Evolutionary conservation across 2,329 filamentous ascomycete species (phyloP).

Genomic region (Aspergillus spinulosporus): DNA sequence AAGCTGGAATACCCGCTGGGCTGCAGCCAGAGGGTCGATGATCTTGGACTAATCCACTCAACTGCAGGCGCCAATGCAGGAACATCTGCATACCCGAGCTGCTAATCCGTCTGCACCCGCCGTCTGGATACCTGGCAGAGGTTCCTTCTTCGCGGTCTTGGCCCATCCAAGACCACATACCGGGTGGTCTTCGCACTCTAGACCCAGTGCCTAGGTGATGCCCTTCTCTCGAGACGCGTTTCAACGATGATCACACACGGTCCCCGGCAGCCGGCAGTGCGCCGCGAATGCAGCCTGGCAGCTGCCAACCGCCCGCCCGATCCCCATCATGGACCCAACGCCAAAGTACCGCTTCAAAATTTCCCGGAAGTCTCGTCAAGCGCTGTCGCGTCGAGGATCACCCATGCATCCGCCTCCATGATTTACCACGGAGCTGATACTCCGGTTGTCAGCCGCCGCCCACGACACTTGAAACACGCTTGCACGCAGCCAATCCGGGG

Average conservation of each 20-base stretch:
- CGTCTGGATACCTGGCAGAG: neutral
- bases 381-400: constrained; percentile 1
- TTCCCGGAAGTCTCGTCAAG: constrained; percentile 5
- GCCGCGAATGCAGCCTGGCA: neutral
- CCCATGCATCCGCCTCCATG: neutral
- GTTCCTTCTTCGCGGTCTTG: neutral
- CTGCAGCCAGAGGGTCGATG: constrained; percentile 5
- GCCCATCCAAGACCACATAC: neutral
- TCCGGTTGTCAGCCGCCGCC: neutral
- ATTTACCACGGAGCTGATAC: neutral
- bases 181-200: neutral
- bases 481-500: constrained; percentile 5
- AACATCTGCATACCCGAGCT: neutral
- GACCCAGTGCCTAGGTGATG: neutral
- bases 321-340: neutral
- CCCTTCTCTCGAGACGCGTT: neutral
- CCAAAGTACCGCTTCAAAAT: constrained; percentile 2
- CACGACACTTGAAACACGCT: constrained; percentile 13
- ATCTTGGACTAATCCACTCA: constrained; percentile 7
- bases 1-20: constrained; percentile 13
- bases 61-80: constrained; percentile 14
- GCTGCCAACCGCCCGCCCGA: neutral
- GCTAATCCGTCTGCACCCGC: neutral
- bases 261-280: constrained; percentile 1
- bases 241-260: constrained; percentile 8